Conservation (phyloP, 768 basidiomycete genomes). For the Termitomyces sp. region DNA sequence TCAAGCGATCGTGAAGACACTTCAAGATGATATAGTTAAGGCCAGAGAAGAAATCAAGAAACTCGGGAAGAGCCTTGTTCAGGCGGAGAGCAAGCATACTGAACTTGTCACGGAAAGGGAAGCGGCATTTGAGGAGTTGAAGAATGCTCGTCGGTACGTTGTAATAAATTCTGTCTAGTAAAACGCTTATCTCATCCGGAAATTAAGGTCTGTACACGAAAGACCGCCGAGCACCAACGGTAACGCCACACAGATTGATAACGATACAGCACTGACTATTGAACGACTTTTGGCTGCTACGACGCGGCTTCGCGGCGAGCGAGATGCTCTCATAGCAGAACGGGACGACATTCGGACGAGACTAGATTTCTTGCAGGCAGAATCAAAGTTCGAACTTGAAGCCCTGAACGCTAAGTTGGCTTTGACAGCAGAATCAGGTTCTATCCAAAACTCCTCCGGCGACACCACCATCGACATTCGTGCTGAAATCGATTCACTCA, state of each 20-base stretch:
- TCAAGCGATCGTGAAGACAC: slow-evolving; percentile 44
- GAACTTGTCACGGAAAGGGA: slow-evolving; percentile 54
- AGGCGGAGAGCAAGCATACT: slow-evolving; percentile 35
- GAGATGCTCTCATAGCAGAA: slow-evolving; percentile 51
- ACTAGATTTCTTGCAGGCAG: slow-evolving; percentile 62
- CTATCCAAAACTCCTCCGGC: slow-evolving; percentile 15
- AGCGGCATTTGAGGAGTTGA: slow-evolving; percentile 36
- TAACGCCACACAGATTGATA: slow-evolving; percentile 13
- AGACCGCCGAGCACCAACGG: background rate
- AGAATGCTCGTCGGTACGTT: slow-evolving; percentile 23
- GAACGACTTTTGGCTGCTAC: slow-evolving; percentile 56
- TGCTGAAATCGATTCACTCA: slow-evolving; percentile 23
- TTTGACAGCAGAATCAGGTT: slow-evolving; percentile 14
- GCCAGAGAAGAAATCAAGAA: slow-evolving; percentile 31
- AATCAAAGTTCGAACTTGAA: slow-evolving; percentile 60
- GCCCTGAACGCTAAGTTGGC: slow-evolving; percentile 48
- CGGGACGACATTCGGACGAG: slow-evolving; percentile 58
- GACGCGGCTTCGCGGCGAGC: slow-evolving; percentile 61
- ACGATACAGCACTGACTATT: slow-evolving; percentile 33
- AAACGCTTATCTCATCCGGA: background rate
- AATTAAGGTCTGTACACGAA: background rate
- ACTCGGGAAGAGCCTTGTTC: slow-evolving; percentile 30
- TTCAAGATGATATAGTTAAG: slow-evolving; percentile 37
- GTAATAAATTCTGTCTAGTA: background rate
- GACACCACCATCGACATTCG: slow-evolving; percentile 21